Evolutionary conservation across 495 filamentous ascomycete genomes (phyloP).

Genomic region (Evernia prunastri): DNA sequence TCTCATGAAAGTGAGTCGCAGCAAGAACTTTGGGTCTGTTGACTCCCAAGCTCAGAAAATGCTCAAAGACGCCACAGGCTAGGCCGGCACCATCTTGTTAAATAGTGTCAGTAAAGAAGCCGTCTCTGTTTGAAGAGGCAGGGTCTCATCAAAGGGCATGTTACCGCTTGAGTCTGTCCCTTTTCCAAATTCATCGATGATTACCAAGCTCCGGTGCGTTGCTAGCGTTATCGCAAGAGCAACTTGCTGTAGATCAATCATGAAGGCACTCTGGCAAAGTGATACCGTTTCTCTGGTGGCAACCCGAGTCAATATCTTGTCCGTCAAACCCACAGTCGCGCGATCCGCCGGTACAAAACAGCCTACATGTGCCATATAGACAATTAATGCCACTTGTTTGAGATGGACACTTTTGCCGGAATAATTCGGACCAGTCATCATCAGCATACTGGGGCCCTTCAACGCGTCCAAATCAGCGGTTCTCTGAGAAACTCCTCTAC

Average conservation of each 20-base stretch:
- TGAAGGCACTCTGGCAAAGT: conserved; percentile 82
- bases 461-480: background rate
- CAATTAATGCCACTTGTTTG: conserved; percentile 84
- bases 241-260: conserved; percentile 87
- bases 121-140: background rate
- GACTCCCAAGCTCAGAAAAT: conserved; percentile 55
- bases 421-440: conserved; percentile 91
- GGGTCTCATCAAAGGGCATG: conserved; percentile 10
- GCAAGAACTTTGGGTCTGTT: conserved; percentile 76
- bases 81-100: conserved; percentile 74
- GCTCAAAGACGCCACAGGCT: conserved; percentile 71
- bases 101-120: conserved; percentile 4
- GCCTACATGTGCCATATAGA: conserved; percentile 89
- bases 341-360: conserved; percentile 77
- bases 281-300: conserved; percentile 83
- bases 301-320: conserved; percentile 87
- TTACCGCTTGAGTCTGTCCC: conserved; percentile 68
- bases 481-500: background rate
- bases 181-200: conserved; percentile 96
- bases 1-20: conserved; percentile 92
- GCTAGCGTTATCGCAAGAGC: conserved; percentile 70
- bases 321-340: conserved; percentile 80
- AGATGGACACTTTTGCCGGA: conserved; percentile 96
- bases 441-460: conserved; percentile 59
- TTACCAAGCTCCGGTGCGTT: conserved; percentile 68